These are phyloP conservation scores for Aureobasidium sp. DNA, from an alignment of 2,329 filamentous ascomycete genomes.

Conservation along the genomic window DNA sequence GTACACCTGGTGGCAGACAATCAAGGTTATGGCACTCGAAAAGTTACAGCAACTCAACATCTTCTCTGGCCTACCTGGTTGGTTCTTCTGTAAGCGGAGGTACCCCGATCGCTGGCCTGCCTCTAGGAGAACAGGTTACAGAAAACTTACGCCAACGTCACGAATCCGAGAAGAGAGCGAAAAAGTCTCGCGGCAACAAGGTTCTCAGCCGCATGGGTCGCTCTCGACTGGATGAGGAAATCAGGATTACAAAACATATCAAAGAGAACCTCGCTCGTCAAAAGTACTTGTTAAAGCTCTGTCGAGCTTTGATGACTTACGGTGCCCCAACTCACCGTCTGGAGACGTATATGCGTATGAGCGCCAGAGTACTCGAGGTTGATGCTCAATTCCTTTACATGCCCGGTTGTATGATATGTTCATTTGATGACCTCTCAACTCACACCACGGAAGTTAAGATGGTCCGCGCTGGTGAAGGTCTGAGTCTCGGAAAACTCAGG, in stretches of 20 bases:
- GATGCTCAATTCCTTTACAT: constrained; percentile 86
- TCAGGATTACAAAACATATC: constrained; percentile 55
- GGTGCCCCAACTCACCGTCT: constrained; percentile 86
- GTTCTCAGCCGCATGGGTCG: constrained; percentile 32
- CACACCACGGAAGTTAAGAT: constrained; percentile 77
- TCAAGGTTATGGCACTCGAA: constrained; percentile 32
- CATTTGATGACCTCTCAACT: constrained; percentile 67
- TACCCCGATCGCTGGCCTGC: constrained; percentile 34
- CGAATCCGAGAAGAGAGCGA: constrained; percentile 27
- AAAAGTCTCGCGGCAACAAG: constrained; percentile 26
- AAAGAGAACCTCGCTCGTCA: constrained; percentile 69
- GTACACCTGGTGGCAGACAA: background rate
- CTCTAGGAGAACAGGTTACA: constrained; percentile 33
- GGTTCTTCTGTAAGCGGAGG: constrained; percentile 39
- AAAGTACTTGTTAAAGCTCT: constrained; percentile 76
- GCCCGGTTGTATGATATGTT: constrained; percentile 89
- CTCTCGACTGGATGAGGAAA: constrained; percentile 42
- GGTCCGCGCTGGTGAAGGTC: constrained; percentile 59
- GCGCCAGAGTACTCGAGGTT: constrained; percentile 78
- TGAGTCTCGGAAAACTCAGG: constrained; percentile 66
- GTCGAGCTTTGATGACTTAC: constrained; percentile 79
- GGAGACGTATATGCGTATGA: constrained; percentile 89
- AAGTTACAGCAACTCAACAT: constrained; percentile 30
- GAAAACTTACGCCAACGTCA: constrained; percentile 35
- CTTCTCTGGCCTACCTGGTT: constrained; percentile 38